phyloP scores from a whole-genome alignment of 495 filamentous ascomycete species.

The Daldinia vernicosa region DNA sequence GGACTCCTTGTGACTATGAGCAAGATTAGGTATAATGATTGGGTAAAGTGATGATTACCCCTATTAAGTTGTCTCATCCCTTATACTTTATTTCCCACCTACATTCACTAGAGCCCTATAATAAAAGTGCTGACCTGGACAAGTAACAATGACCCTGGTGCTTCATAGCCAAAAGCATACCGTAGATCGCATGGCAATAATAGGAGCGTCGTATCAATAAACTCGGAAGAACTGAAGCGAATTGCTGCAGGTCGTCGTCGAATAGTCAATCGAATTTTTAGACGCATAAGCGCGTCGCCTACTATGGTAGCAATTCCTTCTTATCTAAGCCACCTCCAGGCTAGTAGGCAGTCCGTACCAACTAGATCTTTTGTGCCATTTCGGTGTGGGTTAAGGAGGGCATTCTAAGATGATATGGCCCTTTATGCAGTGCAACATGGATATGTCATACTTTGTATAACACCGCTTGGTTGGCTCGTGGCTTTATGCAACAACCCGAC shows the following conservation, averaged over 20 bases:
- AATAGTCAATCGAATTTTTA: not conserved
- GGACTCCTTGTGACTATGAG: not conserved
- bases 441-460: constrained; percentile 23
- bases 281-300: constrained; percentile 3
- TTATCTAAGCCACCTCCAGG: not conserved
- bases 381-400: constrained; percentile 31
- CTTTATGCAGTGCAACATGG: constrained; percentile 30
- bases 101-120: not conserved
- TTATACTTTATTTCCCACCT: not conserved
- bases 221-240: not conserved
- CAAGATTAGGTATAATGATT: not conserved
- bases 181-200: not conserved
- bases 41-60: not conserved
- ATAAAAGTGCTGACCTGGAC: not conserved
- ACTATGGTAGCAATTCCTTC: not conserved
- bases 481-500: constrained; percentile 25
- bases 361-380: constrained; percentile 16
- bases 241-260: not conserved
- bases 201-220: not conserved
- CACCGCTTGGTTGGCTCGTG: constrained; percentile 10
- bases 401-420: constrained; percentile 20
- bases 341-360: not conserved
- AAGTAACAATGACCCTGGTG: not conserved
- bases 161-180: not conserved
- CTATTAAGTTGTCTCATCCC: not conserved